Conservation (phyloP, 345 rosid species). For the Pistacia integerrima region DNA sequence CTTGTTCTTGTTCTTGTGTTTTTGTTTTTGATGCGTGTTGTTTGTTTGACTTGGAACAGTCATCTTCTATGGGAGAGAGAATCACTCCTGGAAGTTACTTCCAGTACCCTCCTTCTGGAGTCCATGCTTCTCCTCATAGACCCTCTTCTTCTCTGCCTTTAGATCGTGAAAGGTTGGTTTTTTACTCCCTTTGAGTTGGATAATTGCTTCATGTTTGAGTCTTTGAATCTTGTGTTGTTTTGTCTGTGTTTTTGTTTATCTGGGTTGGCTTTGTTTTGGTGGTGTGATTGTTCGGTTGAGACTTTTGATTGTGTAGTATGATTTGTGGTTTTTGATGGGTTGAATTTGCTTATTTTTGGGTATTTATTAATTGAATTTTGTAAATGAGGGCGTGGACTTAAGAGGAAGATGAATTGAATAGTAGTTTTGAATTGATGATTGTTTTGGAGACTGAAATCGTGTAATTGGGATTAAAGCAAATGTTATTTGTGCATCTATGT, state of each 20-base stretch:
- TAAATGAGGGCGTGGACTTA: not conserved
- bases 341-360: not conserved
- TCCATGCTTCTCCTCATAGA: constrained; percentile 85
- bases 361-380: not conserved
- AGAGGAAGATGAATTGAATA: not conserved
- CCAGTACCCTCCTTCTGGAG: constrained; percentile 79
- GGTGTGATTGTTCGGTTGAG: not conserved
- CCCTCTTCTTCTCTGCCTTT: constrained; percentile 61
- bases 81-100: constrained; percentile 84
- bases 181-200: not conserved
- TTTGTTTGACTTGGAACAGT: constrained; percentile 24
- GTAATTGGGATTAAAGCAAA: not conserved
- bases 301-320: not conserved
- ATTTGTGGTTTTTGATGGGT: constrained; percentile 9
- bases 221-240: not conserved
- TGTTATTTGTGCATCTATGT: not conserved
- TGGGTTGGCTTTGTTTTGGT: constrained; percentile 19
- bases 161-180: constrained; percentile 75
- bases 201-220: constrained; percentile 3
- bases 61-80: constrained; percentile 71
- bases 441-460: not conserved
- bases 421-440: not conserved
- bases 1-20: not conserved
- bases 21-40: constrained; percentile 9
- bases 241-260: not conserved